A percentile compares a stretch with the other conserved stretches of the same genome.
These are phyloP conservation scores for Saccharomycopsis sp. DNA, from an alignment of 805 yeast species.

Conservation along the genomic window DNA sequence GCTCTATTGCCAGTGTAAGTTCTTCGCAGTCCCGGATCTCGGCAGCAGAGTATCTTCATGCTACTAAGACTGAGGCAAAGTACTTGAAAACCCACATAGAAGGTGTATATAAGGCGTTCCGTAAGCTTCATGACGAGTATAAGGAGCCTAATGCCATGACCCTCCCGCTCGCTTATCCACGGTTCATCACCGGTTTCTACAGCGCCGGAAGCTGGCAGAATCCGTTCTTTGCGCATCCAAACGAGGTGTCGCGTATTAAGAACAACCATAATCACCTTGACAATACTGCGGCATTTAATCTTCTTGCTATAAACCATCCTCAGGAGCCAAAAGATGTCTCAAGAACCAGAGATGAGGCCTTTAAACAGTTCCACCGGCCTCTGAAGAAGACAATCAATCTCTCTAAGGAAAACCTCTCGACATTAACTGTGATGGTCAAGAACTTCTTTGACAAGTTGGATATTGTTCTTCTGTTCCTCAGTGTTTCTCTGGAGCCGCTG, in stretches of 20 bases:
- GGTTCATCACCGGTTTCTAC: conserved; percentile 58
- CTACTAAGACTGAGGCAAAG: conserved; percentile 35
- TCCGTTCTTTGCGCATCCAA: conserved; percentile 46
- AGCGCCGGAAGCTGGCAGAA: conserved; percentile 79
- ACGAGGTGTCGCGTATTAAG: conserved; percentile 17
- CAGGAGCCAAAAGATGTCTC: conserved; percentile 23
- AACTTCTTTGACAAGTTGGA: conserved; percentile 35
- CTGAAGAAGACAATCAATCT: conserved; percentile 28
- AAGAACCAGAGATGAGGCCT: conserved; percentile 29
- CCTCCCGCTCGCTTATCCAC: conserved; percentile 63
- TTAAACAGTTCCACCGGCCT: conserved; percentile 8
- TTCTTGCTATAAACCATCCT: neutral
- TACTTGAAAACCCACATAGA: conserved; percentile 27
- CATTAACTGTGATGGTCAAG: conserved; percentile 31
- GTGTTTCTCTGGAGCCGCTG: conserved; percentile 2
- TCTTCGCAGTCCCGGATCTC: too few relatives aligned
- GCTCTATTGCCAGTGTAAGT: too few relatives aligned
- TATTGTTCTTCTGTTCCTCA: conserved; percentile 25
- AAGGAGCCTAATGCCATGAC: conserved; percentile 9
- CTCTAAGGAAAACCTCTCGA: conserved; percentile 41
- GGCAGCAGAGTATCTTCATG: conserved; percentile 29
- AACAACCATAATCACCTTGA: neutral
- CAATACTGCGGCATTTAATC: neutral
- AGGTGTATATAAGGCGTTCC: conserved; percentile 10
- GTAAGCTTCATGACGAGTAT: conserved; percentile 6